A percentile compares a stretch with the other conserved stretches of the same genome.
These are phyloP conservation scores for Gaertneriomyces sp. DNA, from an alignment of 192 early-diverging fungal genomes.

Conservation along the genomic window DNA sequence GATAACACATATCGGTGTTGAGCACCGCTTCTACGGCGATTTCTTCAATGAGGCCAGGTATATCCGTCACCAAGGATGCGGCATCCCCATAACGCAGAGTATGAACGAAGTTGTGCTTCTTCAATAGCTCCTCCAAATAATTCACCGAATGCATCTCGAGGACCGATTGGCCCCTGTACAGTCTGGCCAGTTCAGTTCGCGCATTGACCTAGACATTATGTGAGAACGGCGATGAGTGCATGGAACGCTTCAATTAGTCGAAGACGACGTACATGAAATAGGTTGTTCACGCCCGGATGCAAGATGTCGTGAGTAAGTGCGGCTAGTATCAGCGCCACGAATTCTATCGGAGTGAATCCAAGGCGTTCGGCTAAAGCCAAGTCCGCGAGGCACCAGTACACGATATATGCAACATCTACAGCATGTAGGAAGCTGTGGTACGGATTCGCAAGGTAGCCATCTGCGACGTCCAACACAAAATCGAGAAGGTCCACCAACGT, in stretches of 20 bases:
- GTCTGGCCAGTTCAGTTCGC: conserved; percentile 66
- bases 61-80: background rate
- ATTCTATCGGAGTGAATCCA: conserved; percentile 56
- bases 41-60: conserved; percentile 34
- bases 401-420: conserved; percentile 79
- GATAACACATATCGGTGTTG: conserved; percentile 87
- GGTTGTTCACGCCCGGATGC: conserved; percentile 87
- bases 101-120: conserved; percentile 66
- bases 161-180: conserved; percentile 76
- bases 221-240: no score
- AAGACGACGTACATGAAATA: conserved; percentile 49
- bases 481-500: conserved; percentile 68
- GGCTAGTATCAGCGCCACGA: conserved; percentile 72
- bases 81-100: conserved; percentile 18
- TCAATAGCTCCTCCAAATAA: conserved; percentile 67
- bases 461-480: conserved; percentile 78
- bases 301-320: conserved; percentile 87
- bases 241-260: no score
- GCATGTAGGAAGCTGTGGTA: conserved; percentile 94
- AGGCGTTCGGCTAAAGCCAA: conserved; percentile 66
- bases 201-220: conserved; percentile 82
- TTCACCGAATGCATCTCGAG: conserved; percentile 84
- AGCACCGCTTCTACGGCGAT: conserved; percentile 73
- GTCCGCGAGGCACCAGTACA: conserved; percentile 73
- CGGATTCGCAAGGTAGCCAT: conserved; percentile 77